These are phyloP conservation scores for Aspergillus incahuasiensis DNA, from an alignment of 495 filamentous ascomycete genomes.

Conservation along the genomic window DNA sequence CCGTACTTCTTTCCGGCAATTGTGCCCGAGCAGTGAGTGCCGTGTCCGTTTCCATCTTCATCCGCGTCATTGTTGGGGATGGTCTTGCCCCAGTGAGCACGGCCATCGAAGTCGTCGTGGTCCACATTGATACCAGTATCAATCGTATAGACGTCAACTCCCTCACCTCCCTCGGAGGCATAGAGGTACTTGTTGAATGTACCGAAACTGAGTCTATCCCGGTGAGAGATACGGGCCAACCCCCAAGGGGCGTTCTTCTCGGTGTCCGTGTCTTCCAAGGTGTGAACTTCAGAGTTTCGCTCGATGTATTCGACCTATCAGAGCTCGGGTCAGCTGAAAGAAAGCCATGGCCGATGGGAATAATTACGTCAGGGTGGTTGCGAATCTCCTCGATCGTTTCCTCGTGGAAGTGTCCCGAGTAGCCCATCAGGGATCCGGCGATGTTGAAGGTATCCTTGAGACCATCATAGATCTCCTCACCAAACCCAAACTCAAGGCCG, in stretches of 20 bases:
- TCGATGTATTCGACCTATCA: conserved; percentile 92
- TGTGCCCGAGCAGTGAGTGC: conserved; percentile 98
- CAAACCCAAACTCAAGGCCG: conserved; percentile 50
- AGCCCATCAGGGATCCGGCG: conserved; percentile 75
- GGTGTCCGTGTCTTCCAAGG: conserved; percentile 49
- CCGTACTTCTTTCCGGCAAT: conserved; percentile 97
- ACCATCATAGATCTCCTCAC: conserved; percentile 69
- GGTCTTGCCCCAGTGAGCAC: conserved; percentile 95
- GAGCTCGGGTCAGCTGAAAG: conserved; percentile 10
- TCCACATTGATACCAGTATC: conserved; percentile 93
- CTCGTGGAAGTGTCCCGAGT: conserved; percentile 95
- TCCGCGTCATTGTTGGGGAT: conserved; percentile 81
- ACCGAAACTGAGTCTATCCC: conserved; percentile 76
- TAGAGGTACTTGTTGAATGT: conserved; percentile 99
- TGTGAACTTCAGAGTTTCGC: conserved; percentile 85
- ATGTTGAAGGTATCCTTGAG: conserved; percentile 96
- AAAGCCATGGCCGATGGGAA: not conserved
- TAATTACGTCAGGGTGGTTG: conserved; percentile 93
- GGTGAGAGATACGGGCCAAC: conserved; percentile 94
- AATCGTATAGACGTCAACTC: conserved; percentile 98
- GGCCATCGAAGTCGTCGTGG: conserved; percentile 96
- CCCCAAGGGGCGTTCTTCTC: conserved; percentile 98
- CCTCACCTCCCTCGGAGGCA: conserved; percentile 84
- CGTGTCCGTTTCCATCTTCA: conserved; percentile 95
- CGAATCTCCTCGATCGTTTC: conserved; percentile 88